Conservation (phyloP, 176 grass and related monocot species). For the Oryza officinalis region DNA sequence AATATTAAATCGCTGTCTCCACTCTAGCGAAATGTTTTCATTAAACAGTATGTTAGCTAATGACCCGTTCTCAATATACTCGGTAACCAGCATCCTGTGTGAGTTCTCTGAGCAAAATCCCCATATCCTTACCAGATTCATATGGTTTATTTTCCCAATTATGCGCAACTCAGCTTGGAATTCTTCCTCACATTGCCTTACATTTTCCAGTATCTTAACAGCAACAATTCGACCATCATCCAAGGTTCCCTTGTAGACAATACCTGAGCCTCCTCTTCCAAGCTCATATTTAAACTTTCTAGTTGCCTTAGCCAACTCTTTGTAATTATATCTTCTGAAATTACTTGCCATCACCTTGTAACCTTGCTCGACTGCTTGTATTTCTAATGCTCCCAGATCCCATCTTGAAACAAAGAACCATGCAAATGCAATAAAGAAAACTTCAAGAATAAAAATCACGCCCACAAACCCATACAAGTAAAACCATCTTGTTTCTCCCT, state of each 20-base stretch:
- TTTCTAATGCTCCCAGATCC: slow-evolving; percentile 21
- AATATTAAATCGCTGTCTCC: slow-evolving; percentile 50
- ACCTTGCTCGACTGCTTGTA: slow-evolving; percentile 26
- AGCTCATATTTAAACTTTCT: slow-evolving; percentile 44
- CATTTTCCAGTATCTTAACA: slow-evolving; percentile 45
- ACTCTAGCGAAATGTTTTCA: slow-evolving; percentile 24
- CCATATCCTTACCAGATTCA: slow-evolving; percentile 56
- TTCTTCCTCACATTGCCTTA: slow-evolving; percentile 36
- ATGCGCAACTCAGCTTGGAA: slow-evolving; percentile 52
- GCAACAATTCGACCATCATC: slow-evolving; percentile 38
- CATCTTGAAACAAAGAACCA: slow-evolving; percentile 38
- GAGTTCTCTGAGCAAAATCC: slow-evolving; percentile 45
- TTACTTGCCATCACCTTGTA: slow-evolving; percentile 39
- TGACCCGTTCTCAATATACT: slow-evolving; percentile 50
- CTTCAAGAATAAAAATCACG: slow-evolving; percentile 37
- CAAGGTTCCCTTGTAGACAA: slow-evolving; percentile 46
- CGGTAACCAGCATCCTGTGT: slow-evolving; percentile 41
- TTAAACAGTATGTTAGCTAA: slow-evolving; percentile 37
- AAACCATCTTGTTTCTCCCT: slow-evolving; percentile 29
- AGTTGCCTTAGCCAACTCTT: slow-evolving; percentile 38
- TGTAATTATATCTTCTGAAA: slow-evolving; percentile 47
- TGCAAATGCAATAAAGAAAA: slow-evolving; percentile 34
- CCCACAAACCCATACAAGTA: slow-evolving; percentile 46
- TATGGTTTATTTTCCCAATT: slow-evolving; percentile 53
- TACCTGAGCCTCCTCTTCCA: slow-evolving; percentile 45